These are phyloP conservation scores for Epithemia pelagica DNA, from an alignment of 108 stramenopile genomes.

Conservation along the genomic window DNA sequence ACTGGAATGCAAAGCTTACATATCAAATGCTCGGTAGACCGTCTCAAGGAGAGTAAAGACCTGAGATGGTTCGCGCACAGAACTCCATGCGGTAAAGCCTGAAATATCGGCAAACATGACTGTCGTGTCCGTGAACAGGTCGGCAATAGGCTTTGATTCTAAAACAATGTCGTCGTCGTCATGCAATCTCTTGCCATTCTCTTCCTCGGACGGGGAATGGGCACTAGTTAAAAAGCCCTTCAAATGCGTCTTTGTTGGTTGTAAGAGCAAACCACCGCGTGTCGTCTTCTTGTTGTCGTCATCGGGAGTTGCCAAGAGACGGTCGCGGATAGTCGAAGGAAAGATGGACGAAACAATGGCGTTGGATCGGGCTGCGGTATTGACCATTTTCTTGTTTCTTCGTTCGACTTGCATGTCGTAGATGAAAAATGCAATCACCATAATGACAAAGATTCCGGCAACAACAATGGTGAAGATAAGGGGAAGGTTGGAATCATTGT, in stretches of 20 bases:
- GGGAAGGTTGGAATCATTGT: constrained; percentile 6
- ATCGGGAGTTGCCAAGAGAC: constrained; percentile 11
- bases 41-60: constrained; percentile 30
- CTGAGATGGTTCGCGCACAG: constrained; percentile 20
- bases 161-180: constrained; percentile 1
- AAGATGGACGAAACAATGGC: constrained; percentile 7
- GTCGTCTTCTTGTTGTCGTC: neutral
- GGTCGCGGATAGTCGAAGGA: constrained; percentile 12
- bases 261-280: neutral
- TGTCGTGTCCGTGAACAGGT: constrained; percentile 11
- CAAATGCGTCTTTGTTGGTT: neutral
- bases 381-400: constrained; percentile 1
- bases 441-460: neutral
- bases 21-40: constrained; percentile 27
- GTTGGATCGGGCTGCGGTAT: constrained; percentile 1
- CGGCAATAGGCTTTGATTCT: constrained; percentile 9
- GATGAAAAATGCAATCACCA: constrained; percentile 1
- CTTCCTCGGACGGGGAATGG: neutral
- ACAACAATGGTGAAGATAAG: neutral
- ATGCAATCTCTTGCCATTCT: neutral
- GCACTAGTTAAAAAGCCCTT: constrained; percentile 1
- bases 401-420: constrained; percentile 1
- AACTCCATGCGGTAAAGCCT: constrained; percentile 14
- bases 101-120: constrained; percentile 8
- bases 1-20: neutral